These are phyloP conservation scores for Yamadazyma dushanensis DNA, from an alignment of 1,139 yeast species.

Conservation along the genomic window DNA sequence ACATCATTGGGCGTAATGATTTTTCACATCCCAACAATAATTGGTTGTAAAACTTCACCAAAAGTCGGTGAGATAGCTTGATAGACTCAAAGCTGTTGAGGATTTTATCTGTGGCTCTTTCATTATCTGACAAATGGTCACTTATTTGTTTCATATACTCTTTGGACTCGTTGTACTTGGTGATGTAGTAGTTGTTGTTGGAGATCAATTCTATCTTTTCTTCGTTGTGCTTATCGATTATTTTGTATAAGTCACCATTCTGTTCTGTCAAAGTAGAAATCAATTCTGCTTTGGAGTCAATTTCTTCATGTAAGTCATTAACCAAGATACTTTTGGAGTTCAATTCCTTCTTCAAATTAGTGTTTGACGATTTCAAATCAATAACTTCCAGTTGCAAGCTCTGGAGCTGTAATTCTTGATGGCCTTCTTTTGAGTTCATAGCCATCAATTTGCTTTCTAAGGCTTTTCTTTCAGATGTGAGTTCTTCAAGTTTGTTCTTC, in stretches of 20 bases:
- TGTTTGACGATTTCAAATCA: background rate
- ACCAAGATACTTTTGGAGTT: background rate
- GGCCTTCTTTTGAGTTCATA: background rate
- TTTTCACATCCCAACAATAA: conserved; percentile 8
- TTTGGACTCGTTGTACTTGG: conserved; percentile 6
- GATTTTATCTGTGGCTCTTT: background rate
- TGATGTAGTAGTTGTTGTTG: conserved; percentile 10
- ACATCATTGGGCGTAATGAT: conserved; percentile 20
- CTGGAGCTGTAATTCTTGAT: background rate
- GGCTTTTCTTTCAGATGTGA: background rate
- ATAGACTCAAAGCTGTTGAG: conserved; percentile 1
- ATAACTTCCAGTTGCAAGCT: background rate
- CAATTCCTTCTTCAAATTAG: background rate
- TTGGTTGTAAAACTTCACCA: conserved; percentile 8
- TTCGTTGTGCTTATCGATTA: conserved; percentile 2
- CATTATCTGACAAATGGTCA: conserved; percentile 3
- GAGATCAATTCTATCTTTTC: conserved; percentile 9
- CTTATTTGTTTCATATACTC: conserved; percentile 1
- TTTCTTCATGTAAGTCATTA: background rate
- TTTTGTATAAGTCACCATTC: background rate
- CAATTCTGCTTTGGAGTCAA: background rate
- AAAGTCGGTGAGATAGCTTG: conserved; percentile 10
- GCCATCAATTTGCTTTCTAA: background rate
- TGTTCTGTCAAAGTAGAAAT: background rate
- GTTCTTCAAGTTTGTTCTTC: background rate